Conservation (phyloP, 495 filamentous ascomycete genomes). For the Aspergillus avenaceus region DNA sequence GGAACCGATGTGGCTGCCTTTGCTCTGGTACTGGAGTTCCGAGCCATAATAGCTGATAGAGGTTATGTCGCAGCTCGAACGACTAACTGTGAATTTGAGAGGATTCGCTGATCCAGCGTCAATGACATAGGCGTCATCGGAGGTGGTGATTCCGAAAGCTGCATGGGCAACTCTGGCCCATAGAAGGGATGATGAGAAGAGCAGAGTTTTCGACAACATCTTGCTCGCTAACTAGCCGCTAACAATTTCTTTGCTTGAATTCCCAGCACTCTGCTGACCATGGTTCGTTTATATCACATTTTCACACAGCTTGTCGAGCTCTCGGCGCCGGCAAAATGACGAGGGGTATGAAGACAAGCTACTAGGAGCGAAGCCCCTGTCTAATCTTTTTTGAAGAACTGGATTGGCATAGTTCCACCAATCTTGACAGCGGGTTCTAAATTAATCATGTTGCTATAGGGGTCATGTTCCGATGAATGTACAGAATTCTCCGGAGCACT, state of each 20-base stretch:
- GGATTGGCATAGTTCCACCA: constrained; percentile 7
- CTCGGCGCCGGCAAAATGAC: neutral
- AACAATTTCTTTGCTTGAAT: neutral
- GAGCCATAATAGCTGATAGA: constrained; percentile 56
- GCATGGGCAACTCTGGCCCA: constrained; percentile 21
- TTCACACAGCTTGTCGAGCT: neutral
- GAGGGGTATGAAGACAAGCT: neutral
- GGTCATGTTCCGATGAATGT: neutral
- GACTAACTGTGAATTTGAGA: constrained; percentile 53
- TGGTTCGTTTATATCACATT: constrained; percentile 5
- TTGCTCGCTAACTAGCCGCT: neutral
- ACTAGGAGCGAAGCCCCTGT: constrained; percentile 4
- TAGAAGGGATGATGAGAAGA: constrained; percentile 17
- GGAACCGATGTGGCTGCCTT: constrained; percentile 55
- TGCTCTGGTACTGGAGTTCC: constrained; percentile 51
- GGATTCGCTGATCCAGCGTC: constrained; percentile 52
- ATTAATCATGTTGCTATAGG: neutral
- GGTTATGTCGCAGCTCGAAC: constrained; percentile 57
- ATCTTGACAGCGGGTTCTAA: constrained; percentile 3
- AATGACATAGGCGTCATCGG: constrained; percentile 37
- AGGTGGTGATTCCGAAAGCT: constrained; percentile 30
- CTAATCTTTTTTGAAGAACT: constrained; percentile 1
- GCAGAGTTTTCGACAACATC: constrained; percentile 19
- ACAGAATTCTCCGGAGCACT: neutral
- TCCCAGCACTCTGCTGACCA: neutral